Conservation (phyloP, 768 basidiomycete species). For the Nevesoporus exiguus region DNA sequence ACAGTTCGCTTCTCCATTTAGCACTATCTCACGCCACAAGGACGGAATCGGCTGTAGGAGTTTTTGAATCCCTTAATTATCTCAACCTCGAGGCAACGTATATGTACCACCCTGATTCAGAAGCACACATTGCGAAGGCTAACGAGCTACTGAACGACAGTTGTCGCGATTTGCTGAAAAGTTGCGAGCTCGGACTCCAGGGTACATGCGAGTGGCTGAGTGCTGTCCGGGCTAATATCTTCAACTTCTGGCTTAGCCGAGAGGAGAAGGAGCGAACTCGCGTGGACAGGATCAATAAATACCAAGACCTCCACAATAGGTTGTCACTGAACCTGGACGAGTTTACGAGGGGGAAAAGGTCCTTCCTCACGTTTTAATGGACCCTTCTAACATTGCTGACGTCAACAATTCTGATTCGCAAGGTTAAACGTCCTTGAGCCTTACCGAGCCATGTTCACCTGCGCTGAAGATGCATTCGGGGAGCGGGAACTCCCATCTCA, state of each 20-base stretch:
- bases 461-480: conserved; percentile 25
- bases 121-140: conserved; percentile 40
- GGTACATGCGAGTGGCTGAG: conserved; percentile 52
- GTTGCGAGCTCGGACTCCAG: conserved; percentile 39
- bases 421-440: conserved; percentile 53
- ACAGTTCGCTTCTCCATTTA: conserved; percentile 39
- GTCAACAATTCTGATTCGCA: conserved; percentile 25
- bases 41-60: conserved; percentile 58
- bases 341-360: conserved; percentile 56
- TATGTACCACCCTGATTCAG: conserved; percentile 46
- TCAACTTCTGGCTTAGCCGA: conserved; percentile 36
- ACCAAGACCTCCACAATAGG: conserved; percentile 37
- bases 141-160: conserved; percentile 47
- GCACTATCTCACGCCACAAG: conserved; percentile 32
- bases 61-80: conserved; percentile 71
- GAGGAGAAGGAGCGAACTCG: conserved; percentile 31
- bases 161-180: conserved; percentile 50
- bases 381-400: background rate
- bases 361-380: conserved; percentile 1
- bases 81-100: conserved; percentile 60
- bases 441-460: conserved; percentile 51
- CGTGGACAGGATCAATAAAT: conserved; percentile 34
- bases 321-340: conserved; percentile 39
- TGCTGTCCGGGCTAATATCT: conserved; percentile 33
- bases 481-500: conserved; percentile 52